Evolutionary conservation across 495 filamentous ascomycete species (phyloP), one percentile per base, ranked within the genome.

Genomic region (Penicillium robsamsonii): DNA sequence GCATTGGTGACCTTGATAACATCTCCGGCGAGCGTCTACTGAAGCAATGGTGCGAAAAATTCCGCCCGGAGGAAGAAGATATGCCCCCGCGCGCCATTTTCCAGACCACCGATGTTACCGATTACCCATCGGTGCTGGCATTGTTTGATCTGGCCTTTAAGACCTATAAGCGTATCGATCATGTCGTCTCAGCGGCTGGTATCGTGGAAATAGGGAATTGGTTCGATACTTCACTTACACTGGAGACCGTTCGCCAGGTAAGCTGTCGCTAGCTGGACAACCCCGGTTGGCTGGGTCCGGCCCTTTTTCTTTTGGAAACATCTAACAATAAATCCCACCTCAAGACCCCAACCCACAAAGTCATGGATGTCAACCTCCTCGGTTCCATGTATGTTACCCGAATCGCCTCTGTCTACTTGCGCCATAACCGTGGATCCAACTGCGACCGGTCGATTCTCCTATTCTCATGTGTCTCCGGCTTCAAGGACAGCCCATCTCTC

Each of bases 181-280:
- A 77, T 60, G 79, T 79, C 6, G 71, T 81, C 33, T 75, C 78
- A 17, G 80, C 79, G 15, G 80, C 80, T 10, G 79, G 79, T 1
- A 75, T 78, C 27, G 68, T 73, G 52, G 78, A 78, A 27, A 70
- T 69, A 3, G 68, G 63, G 4, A 73, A 79, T 54, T 80, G 77
- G 70, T 75, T 79, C 47, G 76, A 75, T 15, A 70, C 75, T 35
- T 70, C 74, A 35, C 61, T 75, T 15, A 79, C 59, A 9, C 42
- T 75, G 38, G 38, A 68, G 41, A 62, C 59, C 4, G 56, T 75
- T 22, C 70, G 72, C 35, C 55, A 72, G 65, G 72, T 73, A 53
- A 57, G 69, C 33, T 10, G 12, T 15, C 37, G 18, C 22, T 43
- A 22, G 11, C 3, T 4, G 9, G 27, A 24, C 29, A n/a, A 18